Conservation (phyloP, 1,139 yeast species). For the Suhomyces choctaworum region DNA sequence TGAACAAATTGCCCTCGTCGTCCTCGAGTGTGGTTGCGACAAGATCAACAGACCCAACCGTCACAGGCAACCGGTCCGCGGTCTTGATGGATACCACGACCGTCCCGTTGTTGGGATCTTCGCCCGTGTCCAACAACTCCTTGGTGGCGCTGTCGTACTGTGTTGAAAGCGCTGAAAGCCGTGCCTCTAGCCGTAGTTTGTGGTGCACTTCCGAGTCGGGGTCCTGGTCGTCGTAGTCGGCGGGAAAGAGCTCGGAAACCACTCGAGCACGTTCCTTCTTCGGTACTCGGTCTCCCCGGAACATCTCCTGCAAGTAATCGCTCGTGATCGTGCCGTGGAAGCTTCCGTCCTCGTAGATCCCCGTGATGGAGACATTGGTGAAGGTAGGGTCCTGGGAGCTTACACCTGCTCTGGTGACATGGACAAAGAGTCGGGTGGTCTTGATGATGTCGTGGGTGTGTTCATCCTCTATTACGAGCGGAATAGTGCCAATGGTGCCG, state of each 20-base stretch:
- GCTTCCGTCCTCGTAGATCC: slow-evolving; percentile 22
- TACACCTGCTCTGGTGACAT: slow-evolving; percentile 8
- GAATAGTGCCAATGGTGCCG: slow-evolving; percentile 21
- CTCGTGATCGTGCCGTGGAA: slow-evolving; percentile 15
- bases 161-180: slow-evolving; percentile 5
- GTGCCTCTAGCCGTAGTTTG: slow-evolving; percentile 6
- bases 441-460: slow-evolving; percentile 19
- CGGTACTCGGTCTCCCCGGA: slow-evolving; percentile 4
- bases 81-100: slow-evolving; percentile 27
- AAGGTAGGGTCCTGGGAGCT: slow-evolving; percentile 14
- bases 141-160: slow-evolving; percentile 20
- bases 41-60: slow-evolving; percentile 26
- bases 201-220: neutral
- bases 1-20: slow-evolving; percentile 24
- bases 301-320: slow-evolving; percentile 2
- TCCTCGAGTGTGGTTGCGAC: slow-evolving; percentile 18
- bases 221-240: slow-evolving; percentile 9
- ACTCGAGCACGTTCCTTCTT: slow-evolving; percentile 4
- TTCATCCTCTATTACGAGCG: slow-evolving; percentile 25
- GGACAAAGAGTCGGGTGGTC: slow-evolving; percentile 17
- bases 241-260: slow-evolving; percentile 9
- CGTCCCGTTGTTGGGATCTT: slow-evolving; percentile 17
- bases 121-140: slow-evolving; percentile 20
- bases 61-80: slow-evolving; percentile 24
- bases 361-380: slow-evolving; percentile 20